These are phyloP conservation scores for Pseudonectria foliicola DNA, from an alignment of 2,329 filamentous ascomycete species.

Conservation along the genomic window DNA sequence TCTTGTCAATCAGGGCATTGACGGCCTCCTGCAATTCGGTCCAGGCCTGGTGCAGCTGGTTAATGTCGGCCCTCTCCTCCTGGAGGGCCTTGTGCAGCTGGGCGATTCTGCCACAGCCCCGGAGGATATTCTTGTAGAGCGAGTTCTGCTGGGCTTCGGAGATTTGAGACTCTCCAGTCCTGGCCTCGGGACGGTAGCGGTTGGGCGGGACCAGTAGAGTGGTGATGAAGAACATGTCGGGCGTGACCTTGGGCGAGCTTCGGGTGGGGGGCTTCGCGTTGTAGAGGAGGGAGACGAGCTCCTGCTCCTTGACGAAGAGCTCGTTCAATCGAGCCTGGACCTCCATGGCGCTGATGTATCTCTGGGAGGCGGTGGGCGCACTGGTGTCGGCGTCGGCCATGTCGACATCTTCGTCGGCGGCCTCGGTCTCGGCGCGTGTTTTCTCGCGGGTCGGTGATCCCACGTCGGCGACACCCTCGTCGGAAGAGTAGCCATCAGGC, in stretches of 20 bases:
- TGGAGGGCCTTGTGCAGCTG: conserved; percentile 55
- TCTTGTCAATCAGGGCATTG: conserved; percentile 86
- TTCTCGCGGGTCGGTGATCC: conserved; percentile 36
- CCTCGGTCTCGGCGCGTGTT: conserved; percentile 36
- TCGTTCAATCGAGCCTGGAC: conserved; percentile 70
- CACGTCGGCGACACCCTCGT: conserved; percentile 66
- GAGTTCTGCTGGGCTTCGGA: conserved; percentile 84
- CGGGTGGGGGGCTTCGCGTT: conserved; percentile 60
- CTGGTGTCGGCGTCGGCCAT: conserved; percentile 26
- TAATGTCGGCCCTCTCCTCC: conserved; percentile 44
- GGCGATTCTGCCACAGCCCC: conserved; percentile 64
- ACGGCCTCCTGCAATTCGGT: conserved; percentile 80
- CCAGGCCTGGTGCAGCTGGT: conserved; percentile 74
- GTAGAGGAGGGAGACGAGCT: conserved; percentile 80
- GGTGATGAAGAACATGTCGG: conserved; percentile 92
- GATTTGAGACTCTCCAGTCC: conserved; percentile 72
- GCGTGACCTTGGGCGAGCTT: conserved; percentile 50
- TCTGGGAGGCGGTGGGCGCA: conserved; percentile 38
- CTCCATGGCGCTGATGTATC: conserved; percentile 77
- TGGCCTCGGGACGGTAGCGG: conserved; percentile 79
- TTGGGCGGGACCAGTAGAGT: conserved; percentile 87
- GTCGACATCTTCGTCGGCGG: conserved; percentile 38
- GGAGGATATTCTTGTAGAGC: conserved; percentile 79
- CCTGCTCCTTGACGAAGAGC: conserved; percentile 81
- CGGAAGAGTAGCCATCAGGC: conserved; percentile 41